Base-by-base conservation (phyloP, 2,329 filamentous ascomycete genomes). In the Cordyceps javanica region DNA sequence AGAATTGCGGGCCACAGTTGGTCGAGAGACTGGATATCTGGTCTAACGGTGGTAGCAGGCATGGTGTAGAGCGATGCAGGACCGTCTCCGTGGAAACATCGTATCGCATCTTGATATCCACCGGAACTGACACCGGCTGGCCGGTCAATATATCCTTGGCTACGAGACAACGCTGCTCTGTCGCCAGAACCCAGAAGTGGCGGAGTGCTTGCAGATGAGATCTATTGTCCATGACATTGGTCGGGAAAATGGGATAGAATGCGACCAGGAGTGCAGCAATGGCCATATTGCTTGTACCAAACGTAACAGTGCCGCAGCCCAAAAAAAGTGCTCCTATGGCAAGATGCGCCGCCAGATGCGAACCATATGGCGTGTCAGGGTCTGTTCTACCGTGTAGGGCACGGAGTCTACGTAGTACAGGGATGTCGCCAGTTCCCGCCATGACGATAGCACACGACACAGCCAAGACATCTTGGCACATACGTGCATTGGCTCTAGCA, bases 121-220 rank as follows among this genome's bases (percentile, higher is more conserved):
- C 78, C 0, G 89, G 85, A 2, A 92, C 81, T 8, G 85, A 82
- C 50, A 96, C 83, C 0, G 92, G 89, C 44, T 91, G 85, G 41
- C 88, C 85, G 0, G 90, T 96, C 59, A 94, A 86, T 3, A 94
- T 82, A 64, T 99, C 94, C 60, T 93, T 89, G 19, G 90, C 83
- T 1, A 99, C 84, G 0, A 99, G 81, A 68, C 93, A 97, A 53
- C 95, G 84, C 10, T 91, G 85, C 66, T 99, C 94, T 0, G 90
- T 88, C 1, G 94, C 94, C 3, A 99, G 80, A 11, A 96, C 93
- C 94, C 94, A 99, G 67, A 99, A 89, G 72, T 99, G 93, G 5
- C 95, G 86, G 75, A 99, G 94, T 3, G 95, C 94, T 75, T 99
- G 94, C 6, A 99, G 80, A 66, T 99, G 94, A 11, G 91, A 91